These are phyloP conservation scores for Coemansia sp. DNA, from an alignment of 192 early-diverging fungal genomes.

Conservation along the genomic window DNA sequence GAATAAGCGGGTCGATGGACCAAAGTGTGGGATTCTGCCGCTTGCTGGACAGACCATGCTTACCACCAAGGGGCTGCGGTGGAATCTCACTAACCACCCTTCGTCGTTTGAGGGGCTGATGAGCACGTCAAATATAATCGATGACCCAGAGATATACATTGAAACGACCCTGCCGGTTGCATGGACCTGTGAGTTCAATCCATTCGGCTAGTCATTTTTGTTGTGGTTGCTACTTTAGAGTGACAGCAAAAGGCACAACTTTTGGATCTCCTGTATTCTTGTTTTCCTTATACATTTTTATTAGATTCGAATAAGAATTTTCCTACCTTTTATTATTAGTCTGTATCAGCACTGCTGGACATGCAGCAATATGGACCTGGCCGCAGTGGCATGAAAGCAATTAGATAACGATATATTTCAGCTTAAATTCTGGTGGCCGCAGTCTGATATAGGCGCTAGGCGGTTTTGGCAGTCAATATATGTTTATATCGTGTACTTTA, in stretches of 20 bases:
- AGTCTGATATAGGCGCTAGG: too few species aligned
- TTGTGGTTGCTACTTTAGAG: neutral
- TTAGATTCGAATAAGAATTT: too few species aligned
- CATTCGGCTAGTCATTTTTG: conserved; percentile 1
- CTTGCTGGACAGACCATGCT: conserved; percentile 62
- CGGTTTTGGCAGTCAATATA: too few species aligned
- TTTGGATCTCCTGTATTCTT: too few species aligned
- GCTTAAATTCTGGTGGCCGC: too few species aligned
- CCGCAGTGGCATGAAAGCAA: too few species aligned
- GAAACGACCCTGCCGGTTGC: conserved; percentile 72
- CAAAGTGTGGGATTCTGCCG: conserved; percentile 87
- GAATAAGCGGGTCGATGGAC: conserved; percentile 67
- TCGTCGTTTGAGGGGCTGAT: conserved; percentile 75
- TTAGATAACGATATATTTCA: too few species aligned
- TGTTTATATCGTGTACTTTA: too few species aligned
- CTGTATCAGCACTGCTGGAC: too few species aligned
- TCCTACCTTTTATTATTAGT: too few species aligned
- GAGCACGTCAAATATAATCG: conserved; percentile 84
- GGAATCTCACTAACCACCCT: conserved; percentile 64
- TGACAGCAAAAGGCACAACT: neutral
- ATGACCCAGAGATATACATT: conserved; percentile 58
- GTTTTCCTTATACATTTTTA: too few species aligned
- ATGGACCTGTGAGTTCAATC: conserved; percentile 77
- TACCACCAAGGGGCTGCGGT: conserved; percentile 76
- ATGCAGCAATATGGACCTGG: too few species aligned